Conservation (phyloP, 768 basidiomycete genomes). For the Lepiota venenata region DNA sequence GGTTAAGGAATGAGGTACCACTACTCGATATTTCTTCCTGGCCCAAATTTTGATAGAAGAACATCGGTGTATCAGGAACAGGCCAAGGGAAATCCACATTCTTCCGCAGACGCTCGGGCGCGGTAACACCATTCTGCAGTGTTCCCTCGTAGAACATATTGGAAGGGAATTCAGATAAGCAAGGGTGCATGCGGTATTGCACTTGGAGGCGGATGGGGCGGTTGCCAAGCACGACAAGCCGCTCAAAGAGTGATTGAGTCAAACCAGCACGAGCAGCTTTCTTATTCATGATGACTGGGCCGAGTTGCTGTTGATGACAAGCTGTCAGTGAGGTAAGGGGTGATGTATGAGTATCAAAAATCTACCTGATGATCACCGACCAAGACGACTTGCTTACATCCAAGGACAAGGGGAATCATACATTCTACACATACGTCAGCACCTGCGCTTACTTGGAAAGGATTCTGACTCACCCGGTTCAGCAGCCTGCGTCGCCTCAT, state of each 20-base stretch:
- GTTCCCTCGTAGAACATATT: constrained; percentile 99
- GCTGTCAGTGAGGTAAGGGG: constrained; percentile 5
- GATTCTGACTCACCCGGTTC: constrained; percentile 71
- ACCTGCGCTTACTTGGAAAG: constrained; percentile 12
- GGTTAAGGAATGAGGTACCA: constrained; percentile 97
- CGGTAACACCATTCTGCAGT: constrained; percentile 97
- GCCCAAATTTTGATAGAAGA: constrained; percentile 99
- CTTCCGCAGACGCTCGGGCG: constrained; percentile 94
- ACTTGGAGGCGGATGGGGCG: constrained; percentile 98
- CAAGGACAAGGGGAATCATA: constrained; percentile 98
- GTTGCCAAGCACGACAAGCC: constrained; percentile 92
- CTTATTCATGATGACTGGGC: constrained; percentile 99
- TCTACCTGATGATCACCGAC: constrained; percentile 87
- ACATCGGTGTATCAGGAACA: constrained; percentile 95
- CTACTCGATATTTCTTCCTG: constrained; percentile 99
- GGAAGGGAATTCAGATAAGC: constrained; percentile 97
- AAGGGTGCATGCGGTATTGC: constrained; percentile 99
- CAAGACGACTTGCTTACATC: constrained; percentile 97
- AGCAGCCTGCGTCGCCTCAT: constrained; percentile 97
- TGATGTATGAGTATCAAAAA: constrained; percentile 8
- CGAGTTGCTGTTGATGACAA: constrained; percentile 69
- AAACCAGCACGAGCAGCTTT: constrained; percentile 99
- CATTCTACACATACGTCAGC: constrained; percentile 60
- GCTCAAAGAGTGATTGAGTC: constrained; percentile 97
- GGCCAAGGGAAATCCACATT: constrained; percentile 99